Percentiles rank a stretch among this genome's conserved stretches.
phyloP scores from a whole-genome alignment of 208 protist species.

The Crithidia acanthocephali region DNA sequence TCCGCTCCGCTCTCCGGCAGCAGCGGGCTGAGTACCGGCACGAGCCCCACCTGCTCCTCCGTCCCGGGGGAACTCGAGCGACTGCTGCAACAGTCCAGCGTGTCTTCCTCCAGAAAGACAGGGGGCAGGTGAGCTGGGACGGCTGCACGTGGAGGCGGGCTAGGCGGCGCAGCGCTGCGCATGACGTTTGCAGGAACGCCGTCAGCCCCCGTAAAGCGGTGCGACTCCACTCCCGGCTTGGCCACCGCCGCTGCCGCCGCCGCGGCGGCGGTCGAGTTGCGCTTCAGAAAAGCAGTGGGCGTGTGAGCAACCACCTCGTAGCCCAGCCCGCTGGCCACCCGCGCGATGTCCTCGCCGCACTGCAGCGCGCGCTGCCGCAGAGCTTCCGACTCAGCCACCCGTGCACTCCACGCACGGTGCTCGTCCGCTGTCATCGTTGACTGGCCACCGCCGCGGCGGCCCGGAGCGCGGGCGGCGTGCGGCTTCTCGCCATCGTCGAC shows the following conservation, averaged over 20 bases:
- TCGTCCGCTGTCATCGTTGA: conserved; percentile 12
- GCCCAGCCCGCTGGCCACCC: conserved; percentile 48
- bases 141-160: not conserved
- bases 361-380: conserved; percentile 49
- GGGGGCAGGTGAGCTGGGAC: not conserved
- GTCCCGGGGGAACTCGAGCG: conserved; percentile 29
- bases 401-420: conserved; percentile 12
- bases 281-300: conserved; percentile 20
- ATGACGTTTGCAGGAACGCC: not conserved
- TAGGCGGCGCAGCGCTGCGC: not conserved
- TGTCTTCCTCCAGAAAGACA: conserved; percentile 9
- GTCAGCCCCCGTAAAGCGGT: not conserved
- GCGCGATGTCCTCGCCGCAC: conserved; percentile 39
- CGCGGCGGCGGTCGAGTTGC: not conserved
- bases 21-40: conserved; percentile 33
- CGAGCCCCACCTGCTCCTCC: conserved; percentile 33
- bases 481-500: conserved; percentile 3
- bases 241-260: not conserved
- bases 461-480: not conserved
- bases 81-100: conserved; percentile 21
- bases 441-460: not conserved
- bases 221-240: conserved; percentile 7
- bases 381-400: conserved; percentile 34
- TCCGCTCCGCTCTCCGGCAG: conserved; percentile 1
- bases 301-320: conserved; percentile 51